Evolutionary conservation across 2,329 filamentous ascomycete genomes (phyloP), one percentile per base, ranked within the genome.

Genomic region (Cladorrhinum sp.): DNA sequence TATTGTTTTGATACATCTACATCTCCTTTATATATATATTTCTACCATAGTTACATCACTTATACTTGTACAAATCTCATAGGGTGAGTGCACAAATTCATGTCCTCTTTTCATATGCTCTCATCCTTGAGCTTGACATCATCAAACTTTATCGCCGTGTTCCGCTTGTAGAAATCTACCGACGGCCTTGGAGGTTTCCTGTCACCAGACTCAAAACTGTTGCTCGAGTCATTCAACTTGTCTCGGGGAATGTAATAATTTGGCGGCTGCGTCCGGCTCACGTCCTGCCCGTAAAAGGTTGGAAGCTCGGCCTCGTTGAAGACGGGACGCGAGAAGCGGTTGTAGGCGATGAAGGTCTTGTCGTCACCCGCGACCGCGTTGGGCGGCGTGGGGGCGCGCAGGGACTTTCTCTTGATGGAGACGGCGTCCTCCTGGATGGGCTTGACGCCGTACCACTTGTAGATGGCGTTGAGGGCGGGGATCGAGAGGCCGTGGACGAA

Each of bases 401-500:
- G 70, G 2, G 76, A 77, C 50, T 71, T 66, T 27, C 77, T 74
- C 12, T 73, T 70, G 13, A 79, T 68, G 10, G 73, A 68, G 1
- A 76, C 69, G 1, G 75, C 75, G 20, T 80, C 75, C 2, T 81
- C 78, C 27, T 72, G 70, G 51, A 79, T 76, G 0, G 78, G 77
- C 55, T 72, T 62, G 7, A 81, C 71, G 1, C 73, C 75, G 60
- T 71, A 69, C 60, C 65, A 74, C 13, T 60, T 63, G 67, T 80
- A 81, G 50, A 76, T 65, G 3, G 70, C 38, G 60, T 75, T 76
- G 13, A 80, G 73, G 0, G 71, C 67, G 0, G 79, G 79, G 38
- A 82, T 81, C 0, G 78, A 81, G 0, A 82, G 72, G 1, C 80
- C 78, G 62, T 81, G 78, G 0, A 80, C 72, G 8, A 79, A 64